These are phyloP conservation scores for Fusarium coicis DNA, from an alignment of 2,329 filamentous ascomycete genomes.

Conservation along the genomic window DNA sequence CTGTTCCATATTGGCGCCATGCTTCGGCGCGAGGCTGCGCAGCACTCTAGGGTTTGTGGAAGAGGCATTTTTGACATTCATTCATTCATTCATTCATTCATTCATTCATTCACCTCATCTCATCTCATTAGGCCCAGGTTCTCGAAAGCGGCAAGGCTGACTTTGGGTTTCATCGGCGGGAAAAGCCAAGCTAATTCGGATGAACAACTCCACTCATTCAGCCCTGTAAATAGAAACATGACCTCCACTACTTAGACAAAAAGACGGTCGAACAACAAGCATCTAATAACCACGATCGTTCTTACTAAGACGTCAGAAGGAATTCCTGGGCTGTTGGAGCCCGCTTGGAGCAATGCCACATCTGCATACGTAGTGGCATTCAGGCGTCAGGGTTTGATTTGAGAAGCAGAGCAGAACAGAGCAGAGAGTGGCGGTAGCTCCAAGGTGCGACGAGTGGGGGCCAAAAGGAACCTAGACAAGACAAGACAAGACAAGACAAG, in stretches of 20 bases:
- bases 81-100: not conserved
- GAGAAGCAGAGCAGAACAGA: not conserved
- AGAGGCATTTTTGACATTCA: conserved; percentile 21
- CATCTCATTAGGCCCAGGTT: conserved; percentile 2
- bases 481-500: not conserved
- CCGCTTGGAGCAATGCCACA: conserved; percentile 16
- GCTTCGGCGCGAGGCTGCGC: conserved; percentile 37
- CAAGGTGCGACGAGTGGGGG: conserved; percentile 31
- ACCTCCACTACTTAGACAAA: not conserved
- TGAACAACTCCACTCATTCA: conserved; percentile 30
- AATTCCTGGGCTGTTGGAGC: not conserved
- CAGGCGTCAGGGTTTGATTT: not conserved
- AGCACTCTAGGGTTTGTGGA: conserved; percentile 1
- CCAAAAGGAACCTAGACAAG: conserved; percentile 3
- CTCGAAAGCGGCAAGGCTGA: conserved; percentile 39
- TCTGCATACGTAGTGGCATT: not conserved
- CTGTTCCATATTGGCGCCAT: conserved; percentile 26
- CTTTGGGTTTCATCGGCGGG: conserved; percentile 23
- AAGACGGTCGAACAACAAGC: not conserved
- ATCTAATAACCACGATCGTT: not conserved
- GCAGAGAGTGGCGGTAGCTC: conserved; percentile 12
- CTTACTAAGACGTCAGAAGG: not conserved
- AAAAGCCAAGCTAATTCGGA: not conserved
- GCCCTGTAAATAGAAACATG: conserved; percentile 34
- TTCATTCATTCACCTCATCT: not conserved